Conservation (phyloP, 257 asterid species). For the Cynanchum wilfordii region DNA sequence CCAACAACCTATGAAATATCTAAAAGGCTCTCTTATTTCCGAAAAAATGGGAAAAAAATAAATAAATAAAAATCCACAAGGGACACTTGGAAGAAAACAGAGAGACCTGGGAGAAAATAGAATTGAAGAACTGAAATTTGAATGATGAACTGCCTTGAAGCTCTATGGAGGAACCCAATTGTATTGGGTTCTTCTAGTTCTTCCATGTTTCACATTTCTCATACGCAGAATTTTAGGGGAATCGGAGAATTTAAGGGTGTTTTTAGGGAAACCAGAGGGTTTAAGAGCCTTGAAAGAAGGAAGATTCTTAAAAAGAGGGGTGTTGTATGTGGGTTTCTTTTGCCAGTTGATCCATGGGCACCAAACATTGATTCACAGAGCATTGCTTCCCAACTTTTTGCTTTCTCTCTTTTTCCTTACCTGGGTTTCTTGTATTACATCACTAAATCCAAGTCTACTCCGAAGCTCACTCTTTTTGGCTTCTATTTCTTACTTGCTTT, state of each 20-base stretch:
- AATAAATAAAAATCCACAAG: background rate
- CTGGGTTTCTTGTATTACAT: constrained; percentile 80
- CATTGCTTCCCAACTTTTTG: constrained; percentile 88
- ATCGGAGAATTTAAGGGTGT: background rate
- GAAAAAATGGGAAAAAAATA: no score
- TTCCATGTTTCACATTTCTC: constrained; percentile 11
- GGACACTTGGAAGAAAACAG: background rate
- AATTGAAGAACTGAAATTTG: background rate
- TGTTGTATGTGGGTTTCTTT: constrained; percentile 40
- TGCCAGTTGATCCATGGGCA: constrained; percentile 95
- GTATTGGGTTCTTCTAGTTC: constrained; percentile 26
- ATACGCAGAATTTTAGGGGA: constrained; percentile 11
- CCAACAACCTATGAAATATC: background rate
- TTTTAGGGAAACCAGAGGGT: constrained; percentile 5
- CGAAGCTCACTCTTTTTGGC: constrained; percentile 89
- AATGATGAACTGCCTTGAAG: constrained; percentile 26
- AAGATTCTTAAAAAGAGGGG: constrained; percentile 14
- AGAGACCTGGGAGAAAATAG: background rate
- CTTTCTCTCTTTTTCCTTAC: constrained; percentile 78
- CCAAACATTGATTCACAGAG: constrained; percentile 73
- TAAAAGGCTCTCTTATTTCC: no score
- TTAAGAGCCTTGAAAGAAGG: constrained; percentile 14
- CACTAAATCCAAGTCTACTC: constrained; percentile 82
- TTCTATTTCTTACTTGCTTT: constrained; percentile 90
- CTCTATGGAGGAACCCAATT: constrained; percentile 31